These are phyloP conservation scores for Bimuria novae-zelandiae DNA, from an alignment of 2,329 filamentous ascomycete species.

Conservation along the genomic window DNA sequence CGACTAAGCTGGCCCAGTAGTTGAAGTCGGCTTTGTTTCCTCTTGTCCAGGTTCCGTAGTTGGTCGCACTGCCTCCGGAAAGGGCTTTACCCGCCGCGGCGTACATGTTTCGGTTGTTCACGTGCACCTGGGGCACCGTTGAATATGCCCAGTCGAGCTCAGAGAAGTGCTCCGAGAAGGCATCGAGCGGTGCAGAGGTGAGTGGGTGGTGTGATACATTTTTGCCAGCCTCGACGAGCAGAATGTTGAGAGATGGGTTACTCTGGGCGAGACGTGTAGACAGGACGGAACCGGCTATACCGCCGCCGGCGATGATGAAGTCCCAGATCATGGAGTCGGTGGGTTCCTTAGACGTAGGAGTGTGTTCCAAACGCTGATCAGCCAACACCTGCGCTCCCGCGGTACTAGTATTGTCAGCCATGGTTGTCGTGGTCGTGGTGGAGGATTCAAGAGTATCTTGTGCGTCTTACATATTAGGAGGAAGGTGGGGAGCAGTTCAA, in stretches of 20 bases:
- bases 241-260: constrained; percentile 12
- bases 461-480: too few species aligned
- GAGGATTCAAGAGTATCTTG: too few species aligned
- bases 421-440: not conserved
- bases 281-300: constrained; percentile 26
- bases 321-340: not conserved
- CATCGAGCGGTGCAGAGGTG: constrained; percentile 11
- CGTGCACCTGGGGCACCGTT: constrained; percentile 28
- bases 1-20: constrained; percentile 19
- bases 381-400: not conserved
- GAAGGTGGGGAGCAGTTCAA: too few species aligned
- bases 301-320: constrained; percentile 30
- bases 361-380: not conserved
- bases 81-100: constrained; percentile 27
- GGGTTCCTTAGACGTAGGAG: not conserved
- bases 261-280: constrained; percentile 26
- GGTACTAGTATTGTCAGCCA: not conserved
- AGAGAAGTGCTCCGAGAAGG: constrained; percentile 16
- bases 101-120: constrained; percentile 21
- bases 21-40: constrained; percentile 24
- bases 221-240: constrained; percentile 33
- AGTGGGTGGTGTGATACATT: constrained; percentile 19
- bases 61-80: constrained; percentile 26
- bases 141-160: constrained; percentile 34
- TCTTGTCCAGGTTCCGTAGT: constrained; percentile 16